Evolutionary conservation across 192 early-diverging fungal genomes (phyloP), one percentile per base, ranked within the genome.

Genomic region (Dissophora globulifera): DNA sequence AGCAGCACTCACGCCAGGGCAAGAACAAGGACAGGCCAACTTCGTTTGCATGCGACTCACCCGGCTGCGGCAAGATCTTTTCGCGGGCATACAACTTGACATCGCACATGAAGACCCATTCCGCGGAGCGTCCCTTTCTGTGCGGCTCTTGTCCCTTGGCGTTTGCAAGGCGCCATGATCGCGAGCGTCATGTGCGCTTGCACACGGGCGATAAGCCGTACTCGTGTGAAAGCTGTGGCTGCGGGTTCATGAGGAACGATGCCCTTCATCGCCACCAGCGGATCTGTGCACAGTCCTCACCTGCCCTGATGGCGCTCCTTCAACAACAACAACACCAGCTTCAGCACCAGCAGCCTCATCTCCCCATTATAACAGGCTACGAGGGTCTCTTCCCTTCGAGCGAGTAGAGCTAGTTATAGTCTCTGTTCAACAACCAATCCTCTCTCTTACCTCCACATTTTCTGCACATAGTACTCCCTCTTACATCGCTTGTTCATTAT

Each of bases 91-190:
- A 94, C 69, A 92, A 94, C 53, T 82, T 94, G 35, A 90, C 87
- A 50, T 92, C 91, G n/a, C 92, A 94, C 70, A 83, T 88, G 49
- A 82, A 89, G 48, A 92, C 91, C 2, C 92, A 94, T 70, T 88
- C 90, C 22, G 67, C 81, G 3, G 92, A 94, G 62, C 83, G 89
- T 17, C 92, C 92, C 16, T 92, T 87, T 67, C 62, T 76, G 54
- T 95, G 92, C 57, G 78, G 75, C 17, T 80, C 84, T 47, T 98
- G 96, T 78, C 78, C 84, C 1, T 80, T 87, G 43, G 81, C 87
- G 7, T 98, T 98, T 85, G 90, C 93, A 11, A 84, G 96, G 32
- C 91, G 93, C 56, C 95, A 98, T 75, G 96, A 98, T 76, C 84
- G 95, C 19, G 95, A 95, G 79, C 87, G 96, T 40, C 93, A 94